Evolutionary conservation across 2,329 filamentous ascomycete species (phyloP), one percentile per base, ranked within the genome.

Genomic region (Stylonectria norvegica): DNA sequence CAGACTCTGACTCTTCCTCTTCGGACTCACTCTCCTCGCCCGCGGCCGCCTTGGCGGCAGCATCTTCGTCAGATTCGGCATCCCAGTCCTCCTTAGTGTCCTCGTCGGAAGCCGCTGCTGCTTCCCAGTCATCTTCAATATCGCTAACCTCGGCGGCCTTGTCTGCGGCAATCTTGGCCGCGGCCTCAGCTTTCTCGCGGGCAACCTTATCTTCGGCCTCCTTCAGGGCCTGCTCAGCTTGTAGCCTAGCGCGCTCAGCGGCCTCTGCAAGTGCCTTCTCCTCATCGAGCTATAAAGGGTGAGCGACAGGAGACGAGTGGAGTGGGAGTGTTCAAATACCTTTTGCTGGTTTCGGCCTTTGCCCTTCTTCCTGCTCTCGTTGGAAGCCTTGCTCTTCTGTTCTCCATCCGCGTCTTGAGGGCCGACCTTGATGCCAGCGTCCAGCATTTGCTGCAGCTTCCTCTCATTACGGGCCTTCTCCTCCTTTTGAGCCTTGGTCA

Each of bases 81-180:
- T 97, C 91, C 91, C 91, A 97, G 71, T 85, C 91, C 52, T 96
- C 91, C 68, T 96, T 96, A 58, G 95, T 76, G 45, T 85, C 83
- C 12, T 85, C 83, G 18, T 86, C 79, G 34, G 86, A 86, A 18
- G 83, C 86, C 20, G 86, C 89, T 35, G 87, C 83, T 20, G 83
- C 81, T 65, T 96, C 89, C 90, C 90, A 95, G 64, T 95, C 89
- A 23, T 94, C 85, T 12, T 86, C 83, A 18, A 85, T 64, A 14
- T 81, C 81, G 34, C 79, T 83, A 36, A 73, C 71, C 4, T 60
- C 70, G 11, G 72, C 75, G 36, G 77, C 73, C 56, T 80, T 75
- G 20, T 68, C 68, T 14, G 75, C 74, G 40, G 72, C 72, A 28
- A 71, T 72, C 20, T 73, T 73, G 19, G 72, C 75, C 45, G 79